phyloP scores from a whole-genome alignment of 2,329 filamentous ascomycete genomes.

The Fragosphaeria purpurea region DNA sequence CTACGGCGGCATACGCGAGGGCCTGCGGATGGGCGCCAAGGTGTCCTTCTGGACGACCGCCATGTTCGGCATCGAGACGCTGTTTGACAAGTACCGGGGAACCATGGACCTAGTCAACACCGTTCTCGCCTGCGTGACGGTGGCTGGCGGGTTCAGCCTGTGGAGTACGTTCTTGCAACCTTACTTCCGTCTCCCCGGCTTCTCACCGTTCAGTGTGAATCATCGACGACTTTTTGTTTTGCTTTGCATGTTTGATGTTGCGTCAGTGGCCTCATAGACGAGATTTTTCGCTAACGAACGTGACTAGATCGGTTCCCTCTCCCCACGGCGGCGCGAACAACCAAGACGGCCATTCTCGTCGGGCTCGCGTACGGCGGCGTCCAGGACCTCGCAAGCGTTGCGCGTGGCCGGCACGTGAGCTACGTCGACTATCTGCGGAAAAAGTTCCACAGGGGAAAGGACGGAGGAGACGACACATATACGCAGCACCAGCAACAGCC shows the following conservation, averaged over 20 bases:
- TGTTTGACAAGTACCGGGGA: constrained; percentile 63
- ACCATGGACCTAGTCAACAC: constrained; percentile 71
- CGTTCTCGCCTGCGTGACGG: constrained; percentile 69
- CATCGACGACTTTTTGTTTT: too few relatives aligned
- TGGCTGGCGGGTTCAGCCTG: constrained; percentile 78
- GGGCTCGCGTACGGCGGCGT: constrained; percentile 70
- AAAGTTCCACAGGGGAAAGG: not conserved
- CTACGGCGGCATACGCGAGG: constrained; percentile 68
- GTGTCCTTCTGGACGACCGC: constrained; percentile 63
- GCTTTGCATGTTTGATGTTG: too few relatives aligned
- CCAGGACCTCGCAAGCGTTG: constrained; percentile 63
- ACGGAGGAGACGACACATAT: not conserved
- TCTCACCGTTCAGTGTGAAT: too few relatives aligned
- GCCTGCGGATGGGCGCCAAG: constrained; percentile 60
- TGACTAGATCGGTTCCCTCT: constrained; percentile 62
- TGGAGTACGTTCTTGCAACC: constrained; percentile 52
- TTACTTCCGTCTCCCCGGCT: too few relatives aligned
- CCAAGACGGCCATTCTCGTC: constrained; percentile 67
- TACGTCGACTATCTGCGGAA: constrained; percentile 59
- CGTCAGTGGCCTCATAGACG: too few relatives aligned
- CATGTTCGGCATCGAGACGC: constrained; percentile 76
- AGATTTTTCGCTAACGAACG: not conserved
- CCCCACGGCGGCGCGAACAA: constrained; percentile 65
- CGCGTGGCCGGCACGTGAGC: constrained; percentile 60
- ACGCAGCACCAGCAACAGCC: not conserved